Conservation (phyloP, 2,329 filamentous ascomycete species). For the Ophiostoma sp. region DNA sequence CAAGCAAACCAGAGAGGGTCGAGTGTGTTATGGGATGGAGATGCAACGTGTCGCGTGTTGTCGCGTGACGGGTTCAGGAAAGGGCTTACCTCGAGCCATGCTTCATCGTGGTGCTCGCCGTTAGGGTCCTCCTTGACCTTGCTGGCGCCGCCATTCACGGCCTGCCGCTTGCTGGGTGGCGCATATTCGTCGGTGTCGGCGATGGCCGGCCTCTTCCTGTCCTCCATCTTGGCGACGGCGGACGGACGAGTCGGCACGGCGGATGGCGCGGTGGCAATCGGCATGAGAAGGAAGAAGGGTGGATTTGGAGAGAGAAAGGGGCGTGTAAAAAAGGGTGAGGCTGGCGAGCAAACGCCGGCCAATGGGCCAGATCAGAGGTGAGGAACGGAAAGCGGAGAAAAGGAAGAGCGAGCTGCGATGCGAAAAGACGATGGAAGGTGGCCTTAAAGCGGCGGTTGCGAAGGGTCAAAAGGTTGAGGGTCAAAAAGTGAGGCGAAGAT, state of each 20-base stretch:
- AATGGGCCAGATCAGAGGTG: conserved; percentile 12
- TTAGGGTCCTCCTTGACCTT: conserved; percentile 55
- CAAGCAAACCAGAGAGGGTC: no score
- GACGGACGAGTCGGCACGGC: conserved; percentile 69
- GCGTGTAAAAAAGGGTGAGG: conserved; percentile 29
- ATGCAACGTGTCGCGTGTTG: conserved; percentile 30
- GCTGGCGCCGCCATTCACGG: conserved; percentile 72
- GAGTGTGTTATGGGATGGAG: conserved; percentile 5
- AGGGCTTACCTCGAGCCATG: conserved; percentile 64
- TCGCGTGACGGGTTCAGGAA: conserved; percentile 35
- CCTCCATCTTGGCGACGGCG: conserved; percentile 94
- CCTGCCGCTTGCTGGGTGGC: conserved; percentile 89
- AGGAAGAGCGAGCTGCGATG: background rate
- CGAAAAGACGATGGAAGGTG: background rate
- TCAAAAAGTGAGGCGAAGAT: conserved; percentile 36
- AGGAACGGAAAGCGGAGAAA: background rate
- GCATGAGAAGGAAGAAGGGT: conserved; percentile 68
- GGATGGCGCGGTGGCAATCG: conserved; percentile 74
- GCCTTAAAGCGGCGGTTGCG: background rate
- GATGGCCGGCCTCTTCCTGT: conserved; percentile 92
- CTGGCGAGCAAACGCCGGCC: conserved; percentile 8
- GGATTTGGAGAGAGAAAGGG: conserved; percentile 29
- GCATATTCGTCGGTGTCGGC: conserved; percentile 78
- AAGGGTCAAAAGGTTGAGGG: conserved; percentile 33
- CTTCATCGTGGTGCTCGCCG: conserved; percentile 58